phyloP scores from a whole-genome alignment of 768 basidiomycete species.

The Agrocybe praecox region DNA sequence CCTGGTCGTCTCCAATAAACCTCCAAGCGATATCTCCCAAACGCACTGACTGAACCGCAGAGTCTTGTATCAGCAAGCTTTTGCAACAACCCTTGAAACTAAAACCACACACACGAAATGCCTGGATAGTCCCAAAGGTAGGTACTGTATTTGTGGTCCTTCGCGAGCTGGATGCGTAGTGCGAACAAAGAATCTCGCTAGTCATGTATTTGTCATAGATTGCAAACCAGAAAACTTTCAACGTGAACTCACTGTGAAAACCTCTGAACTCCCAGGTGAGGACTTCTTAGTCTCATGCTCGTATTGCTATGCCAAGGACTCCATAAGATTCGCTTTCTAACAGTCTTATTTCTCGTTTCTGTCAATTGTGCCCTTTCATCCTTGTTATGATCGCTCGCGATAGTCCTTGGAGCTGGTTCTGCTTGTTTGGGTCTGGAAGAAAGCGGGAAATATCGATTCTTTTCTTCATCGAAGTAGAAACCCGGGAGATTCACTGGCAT shows the following conservation, averaged over 20 bases:
- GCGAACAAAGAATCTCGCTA: slow-evolving; percentile 43
- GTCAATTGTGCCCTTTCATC: background rate
- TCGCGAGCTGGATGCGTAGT: slow-evolving; percentile 40
- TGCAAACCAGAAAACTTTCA: background rate
- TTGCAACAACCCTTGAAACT: background rate
- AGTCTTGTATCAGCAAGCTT: background rate
- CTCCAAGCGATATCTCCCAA: slow-evolving; percentile 31
- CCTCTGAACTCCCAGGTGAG: slow-evolving; percentile 6
- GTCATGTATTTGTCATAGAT: background rate
- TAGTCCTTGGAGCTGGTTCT: slow-evolving; percentile 11
- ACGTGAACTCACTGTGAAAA: slow-evolving; percentile 18
- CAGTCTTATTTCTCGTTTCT: background rate
- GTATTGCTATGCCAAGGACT: slow-evolving; percentile 16
- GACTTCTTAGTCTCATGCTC: slow-evolving; percentile 7
- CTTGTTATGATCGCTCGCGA: slow-evolving; percentile 4
- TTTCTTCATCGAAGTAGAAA: slow-evolving; percentile 53
- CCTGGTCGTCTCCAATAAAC: slow-evolving; percentile 53
- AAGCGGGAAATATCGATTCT: slow-evolving; percentile 59
- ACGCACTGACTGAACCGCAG: slow-evolving; percentile 31
- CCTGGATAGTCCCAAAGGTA: slow-evolving; percentile 40
- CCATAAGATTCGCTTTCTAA: slow-evolving; percentile 4
- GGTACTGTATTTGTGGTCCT: slow-evolving; percentile 28
- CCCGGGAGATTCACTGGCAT: slow-evolving; percentile 60
- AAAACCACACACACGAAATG: slow-evolving; percentile 44
- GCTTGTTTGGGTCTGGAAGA: slow-evolving; percentile 37